phyloP scores from a whole-genome alignment of 352 stramenopile genomes.

The Pythium aphanidermatum region DNA sequence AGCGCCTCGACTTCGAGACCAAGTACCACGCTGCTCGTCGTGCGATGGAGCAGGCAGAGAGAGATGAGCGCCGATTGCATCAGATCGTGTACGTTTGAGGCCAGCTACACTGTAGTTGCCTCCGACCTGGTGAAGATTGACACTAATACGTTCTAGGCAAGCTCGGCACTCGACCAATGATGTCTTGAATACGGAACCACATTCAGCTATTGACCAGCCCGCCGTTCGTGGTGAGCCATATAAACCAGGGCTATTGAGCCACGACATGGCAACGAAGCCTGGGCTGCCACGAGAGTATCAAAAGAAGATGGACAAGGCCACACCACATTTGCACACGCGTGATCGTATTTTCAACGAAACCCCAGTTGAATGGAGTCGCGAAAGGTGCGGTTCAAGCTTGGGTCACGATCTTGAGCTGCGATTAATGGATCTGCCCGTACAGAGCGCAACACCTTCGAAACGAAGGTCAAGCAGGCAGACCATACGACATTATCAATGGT shows the following conservation, averaged over 20 bases:
- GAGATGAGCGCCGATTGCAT: constrained; percentile 55
- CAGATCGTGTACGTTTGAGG: constrained; percentile 77
- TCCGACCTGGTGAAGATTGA: no score
- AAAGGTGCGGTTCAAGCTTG: constrained; percentile 42
- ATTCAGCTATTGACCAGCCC: constrained; percentile 2
- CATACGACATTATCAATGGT: constrained; percentile 68
- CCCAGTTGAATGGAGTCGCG: constrained; percentile 38
- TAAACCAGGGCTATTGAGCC: constrained; percentile 41
- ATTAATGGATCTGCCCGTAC: not conserved
- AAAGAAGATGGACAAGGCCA: constrained; percentile 39
- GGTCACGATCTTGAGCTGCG: not conserved
- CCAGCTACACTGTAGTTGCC: no score
- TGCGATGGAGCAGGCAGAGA: constrained; percentile 44
- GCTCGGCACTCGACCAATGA: constrained; percentile 49
- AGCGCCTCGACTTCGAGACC: constrained; percentile 60
- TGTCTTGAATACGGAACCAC: constrained; percentile 28
- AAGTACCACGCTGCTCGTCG: constrained; percentile 44
- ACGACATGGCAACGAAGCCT: constrained; percentile 25
- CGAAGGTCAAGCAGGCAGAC: constrained; percentile 45
- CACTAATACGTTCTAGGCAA: no score
- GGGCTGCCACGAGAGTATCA: constrained; percentile 44
- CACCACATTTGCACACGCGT: constrained; percentile 40
- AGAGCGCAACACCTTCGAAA: constrained; percentile 76
- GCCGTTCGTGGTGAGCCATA: constrained; percentile 27
- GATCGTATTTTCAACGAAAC: constrained; percentile 70